Evolutionary conservation across 2,329 filamentous ascomycete genomes (phyloP).

Genomic region (Mollisia scopiformis): DNA sequence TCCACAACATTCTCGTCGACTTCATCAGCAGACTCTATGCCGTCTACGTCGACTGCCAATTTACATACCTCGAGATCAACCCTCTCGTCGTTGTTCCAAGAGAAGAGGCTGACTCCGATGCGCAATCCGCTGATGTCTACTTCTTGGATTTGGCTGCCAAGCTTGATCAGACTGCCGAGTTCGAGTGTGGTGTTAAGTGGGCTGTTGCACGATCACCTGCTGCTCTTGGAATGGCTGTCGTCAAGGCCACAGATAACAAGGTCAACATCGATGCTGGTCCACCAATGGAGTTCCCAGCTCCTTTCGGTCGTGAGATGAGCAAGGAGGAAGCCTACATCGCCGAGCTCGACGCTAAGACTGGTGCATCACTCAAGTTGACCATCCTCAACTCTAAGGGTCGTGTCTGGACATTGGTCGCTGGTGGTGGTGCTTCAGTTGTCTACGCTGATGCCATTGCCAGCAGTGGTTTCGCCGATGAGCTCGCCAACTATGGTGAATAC

Average conservation of each 20-base stretch:
- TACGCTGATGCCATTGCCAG: constrained; percentile 99
- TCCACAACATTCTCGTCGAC: constrained; percentile 98
- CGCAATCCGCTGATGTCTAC: constrained; percentile 89
- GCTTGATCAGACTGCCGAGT: constrained; percentile 98
- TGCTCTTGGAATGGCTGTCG: constrained; percentile 79
- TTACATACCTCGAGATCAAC: constrained; percentile 99
- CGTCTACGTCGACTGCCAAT: constrained; percentile 99
- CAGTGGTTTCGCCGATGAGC: constrained; percentile 89
- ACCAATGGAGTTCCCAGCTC: constrained; percentile 98
- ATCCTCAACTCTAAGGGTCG: constrained; percentile 90
- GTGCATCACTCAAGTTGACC: constrained; percentile 97
- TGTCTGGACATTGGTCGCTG: constrained; percentile 97
- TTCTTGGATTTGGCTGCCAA: constrained; percentile 99
- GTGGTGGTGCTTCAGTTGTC: constrained; percentile 98
- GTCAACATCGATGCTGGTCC: constrained; percentile 94
- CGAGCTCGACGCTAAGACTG: constrained; percentile 98
- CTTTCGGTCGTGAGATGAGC: constrained; percentile 96
- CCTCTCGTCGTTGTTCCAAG: constrained; percentile 91
- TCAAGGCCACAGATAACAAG: constrained; percentile 68
- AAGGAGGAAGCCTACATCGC: constrained; percentile 99
- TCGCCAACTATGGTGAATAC: constrained; percentile 99
- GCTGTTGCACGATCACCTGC: constrained; percentile 90
- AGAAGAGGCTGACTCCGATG: constrained; percentile 68
- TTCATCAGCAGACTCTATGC: constrained; percentile 98
- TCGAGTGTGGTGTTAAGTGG: constrained; percentile 99